Evolutionary conservation across 116 monocot genomes (phyloP).

Genomic region (Zostera marina): DNA sequence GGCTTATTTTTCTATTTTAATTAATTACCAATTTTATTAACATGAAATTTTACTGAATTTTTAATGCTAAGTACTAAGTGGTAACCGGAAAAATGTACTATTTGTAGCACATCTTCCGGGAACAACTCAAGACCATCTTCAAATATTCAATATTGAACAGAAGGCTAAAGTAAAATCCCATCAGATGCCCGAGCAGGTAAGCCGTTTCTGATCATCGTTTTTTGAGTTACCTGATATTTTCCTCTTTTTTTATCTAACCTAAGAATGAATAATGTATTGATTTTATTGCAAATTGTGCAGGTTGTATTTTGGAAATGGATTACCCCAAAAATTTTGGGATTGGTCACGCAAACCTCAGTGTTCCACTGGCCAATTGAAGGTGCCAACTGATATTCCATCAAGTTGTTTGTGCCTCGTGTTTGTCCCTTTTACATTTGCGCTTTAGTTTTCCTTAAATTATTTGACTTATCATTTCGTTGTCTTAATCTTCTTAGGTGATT

Average conservation of each 20-base stretch:
- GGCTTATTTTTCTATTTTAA: too few species aligned
- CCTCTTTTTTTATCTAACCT: neutral
- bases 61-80: neutral
- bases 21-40: too few species aligned
- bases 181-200: constrained; percentile 94
- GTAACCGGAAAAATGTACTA: neutral
- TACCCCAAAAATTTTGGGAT: constrained; percentile 79
- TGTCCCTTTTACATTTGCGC: neutral
- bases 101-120: constrained; percentile 83
- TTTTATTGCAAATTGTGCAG: constrained; percentile 12
- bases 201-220: neutral
- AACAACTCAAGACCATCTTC: constrained; percentile 89
- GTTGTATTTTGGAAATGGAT: constrained; percentile 99
- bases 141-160: constrained; percentile 89
- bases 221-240: neutral
- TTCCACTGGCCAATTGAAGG: constrained; percentile 98
- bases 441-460: constrained; percentile 2
- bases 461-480: neutral
- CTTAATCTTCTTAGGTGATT: constrained; percentile 38
- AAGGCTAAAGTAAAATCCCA: constrained; percentile 93
- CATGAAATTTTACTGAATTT: neutral
- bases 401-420: neutral
- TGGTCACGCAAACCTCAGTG: constrained; percentile 92
- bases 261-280: neutral
- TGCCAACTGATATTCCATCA: constrained; percentile 5